Conservation (phyloP, 768 basidiomycete species). For the Terana coerulea region DNA sequence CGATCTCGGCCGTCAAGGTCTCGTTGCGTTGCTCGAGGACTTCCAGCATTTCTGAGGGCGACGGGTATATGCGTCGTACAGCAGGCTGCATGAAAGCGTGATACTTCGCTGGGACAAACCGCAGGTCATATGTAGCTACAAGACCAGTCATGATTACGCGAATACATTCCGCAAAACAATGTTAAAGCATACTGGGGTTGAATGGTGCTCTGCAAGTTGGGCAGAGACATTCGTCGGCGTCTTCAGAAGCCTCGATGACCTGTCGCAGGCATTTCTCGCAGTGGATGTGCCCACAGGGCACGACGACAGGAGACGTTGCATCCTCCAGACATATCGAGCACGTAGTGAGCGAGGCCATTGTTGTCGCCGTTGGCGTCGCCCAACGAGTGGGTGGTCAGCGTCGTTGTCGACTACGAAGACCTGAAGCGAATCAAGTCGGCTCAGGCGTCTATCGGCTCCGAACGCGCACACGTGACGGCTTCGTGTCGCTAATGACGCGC, state of each 20-base stretch:
- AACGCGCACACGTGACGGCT: too few relatives aligned
- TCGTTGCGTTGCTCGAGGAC: slow-evolving; percentile 36
- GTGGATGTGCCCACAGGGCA: slow-evolving; percentile 30
- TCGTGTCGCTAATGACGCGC: too few relatives aligned
- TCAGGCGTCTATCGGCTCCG: too few relatives aligned
- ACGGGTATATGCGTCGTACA: slow-evolving; percentile 48
- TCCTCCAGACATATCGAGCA: slow-evolving; percentile 29
- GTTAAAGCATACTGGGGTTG: slow-evolving; percentile 20
- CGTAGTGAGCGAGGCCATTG: too few relatives aligned
- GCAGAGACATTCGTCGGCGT: slow-evolving; percentile 26
- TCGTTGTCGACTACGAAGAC: too few relatives aligned
- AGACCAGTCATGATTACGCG: too few relatives aligned
- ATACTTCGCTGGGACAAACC: slow-evolving; percentile 46
- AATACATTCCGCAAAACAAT: too few relatives aligned
- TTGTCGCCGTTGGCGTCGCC: too few relatives aligned
- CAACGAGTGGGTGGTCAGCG: too few relatives aligned
- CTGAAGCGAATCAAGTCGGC: too few relatives aligned
- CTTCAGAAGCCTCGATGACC: slow-evolving; percentile 21
- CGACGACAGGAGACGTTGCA: slow-evolving; percentile 25
- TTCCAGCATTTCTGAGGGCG: slow-evolving; percentile 26
- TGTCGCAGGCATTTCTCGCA: slow-evolving; percentile 26
- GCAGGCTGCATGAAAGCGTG: slow-evolving; percentile 43
- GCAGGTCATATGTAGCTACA: slow-evolving; percentile 32
- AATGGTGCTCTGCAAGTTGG: slow-evolving; percentile 28
- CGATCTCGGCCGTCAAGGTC: slow-evolving; percentile 37